These are phyloP conservation scores for Fusarium euwallaceae DNA, from an alignment of 2,329 filamentous ascomycete genomes.

Conservation along the genomic window DNA sequence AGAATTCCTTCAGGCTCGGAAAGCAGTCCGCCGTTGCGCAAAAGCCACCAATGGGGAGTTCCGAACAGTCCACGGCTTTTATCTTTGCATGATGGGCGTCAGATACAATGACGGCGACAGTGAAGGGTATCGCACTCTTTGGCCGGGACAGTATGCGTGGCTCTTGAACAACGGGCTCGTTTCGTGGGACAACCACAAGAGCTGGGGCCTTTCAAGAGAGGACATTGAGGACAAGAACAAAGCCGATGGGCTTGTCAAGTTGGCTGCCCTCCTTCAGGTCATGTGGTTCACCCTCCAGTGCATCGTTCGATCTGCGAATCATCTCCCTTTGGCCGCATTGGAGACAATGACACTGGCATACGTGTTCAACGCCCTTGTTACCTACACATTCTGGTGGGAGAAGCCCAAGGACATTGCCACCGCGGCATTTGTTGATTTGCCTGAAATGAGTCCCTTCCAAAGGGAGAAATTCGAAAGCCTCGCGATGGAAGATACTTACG, in stretches of 20 bases:
- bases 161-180: constrained; percentile 15
- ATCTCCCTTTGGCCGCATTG: constrained; percentile 14
- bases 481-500: constrained; percentile 19
- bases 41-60: background rate
- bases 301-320: constrained; percentile 6
- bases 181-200: constrained; percentile 1
- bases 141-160: constrained; percentile 9
- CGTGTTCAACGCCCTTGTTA: constrained; percentile 14
- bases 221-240: constrained; percentile 23
- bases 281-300: constrained; percentile 16
- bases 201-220: constrained; percentile 2
- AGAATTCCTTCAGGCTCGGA: constrained; percentile 8
- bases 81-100: constrained; percentile 9
- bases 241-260: constrained; percentile 12
- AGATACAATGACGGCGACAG: background rate
- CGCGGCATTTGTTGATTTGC: constrained; percentile 4
- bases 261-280: constrained; percentile 15
- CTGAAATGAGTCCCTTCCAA: constrained; percentile 12
- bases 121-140: background rate
- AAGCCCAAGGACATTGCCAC: constrained; percentile 22
- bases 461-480: constrained; percentile 10
- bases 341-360: constrained; percentile 21
- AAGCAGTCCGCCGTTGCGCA: constrained; percentile 6
- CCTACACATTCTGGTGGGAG: constrained; percentile 21
- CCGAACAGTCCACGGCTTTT: constrained; percentile 1